phyloP scores from a whole-genome alignment of 768 basidiomycete genomes.

The Sarcodon sp. region DNA sequence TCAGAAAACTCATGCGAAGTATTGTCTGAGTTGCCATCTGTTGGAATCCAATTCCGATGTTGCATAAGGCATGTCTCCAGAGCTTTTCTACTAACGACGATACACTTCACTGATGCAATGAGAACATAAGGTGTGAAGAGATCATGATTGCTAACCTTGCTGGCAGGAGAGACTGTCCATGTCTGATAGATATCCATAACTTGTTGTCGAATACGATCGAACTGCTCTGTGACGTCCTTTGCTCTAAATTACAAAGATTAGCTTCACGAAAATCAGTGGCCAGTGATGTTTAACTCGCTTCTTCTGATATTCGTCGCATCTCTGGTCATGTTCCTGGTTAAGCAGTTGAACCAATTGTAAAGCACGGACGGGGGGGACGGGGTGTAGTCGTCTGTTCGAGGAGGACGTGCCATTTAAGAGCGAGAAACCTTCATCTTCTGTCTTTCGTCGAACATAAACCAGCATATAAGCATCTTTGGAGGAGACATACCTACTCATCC shows the following conservation, averaged over 20 bases:
- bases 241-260: conserved; percentile 21
- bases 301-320: conserved; percentile 12
- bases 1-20: not conserved
- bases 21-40: conserved; percentile 5
- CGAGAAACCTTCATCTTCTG: conserved; percentile 9
- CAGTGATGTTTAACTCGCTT: conserved; percentile 2
- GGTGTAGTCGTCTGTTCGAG: conserved; percentile 1
- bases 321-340: conserved; percentile 42
- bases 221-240: conserved; percentile 25
- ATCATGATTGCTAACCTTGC: conserved; percentile 28
- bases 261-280: conserved; percentile 3
- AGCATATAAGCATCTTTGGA: conserved; percentile 95
- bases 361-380: conserved; percentile 43
- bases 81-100: conserved; percentile 47
- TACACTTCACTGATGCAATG: conserved; percentile 27
- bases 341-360: conserved; percentile 35
- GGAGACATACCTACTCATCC: conserved; percentile 24
- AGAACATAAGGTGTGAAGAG: not conserved
- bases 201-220: conserved; percentile 34
- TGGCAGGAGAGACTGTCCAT: conserved; percentile 40
- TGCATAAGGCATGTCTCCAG: conserved; percentile 50
- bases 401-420: not conserved
- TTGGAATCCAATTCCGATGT: conserved; percentile 17
- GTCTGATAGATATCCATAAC: conserved; percentile 47
- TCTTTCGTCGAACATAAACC: conserved; percentile 51